Evolutionary conservation across 208 protist genomes (phyloP).

Genomic region (Vickermania ingenoplastis): DNA sequence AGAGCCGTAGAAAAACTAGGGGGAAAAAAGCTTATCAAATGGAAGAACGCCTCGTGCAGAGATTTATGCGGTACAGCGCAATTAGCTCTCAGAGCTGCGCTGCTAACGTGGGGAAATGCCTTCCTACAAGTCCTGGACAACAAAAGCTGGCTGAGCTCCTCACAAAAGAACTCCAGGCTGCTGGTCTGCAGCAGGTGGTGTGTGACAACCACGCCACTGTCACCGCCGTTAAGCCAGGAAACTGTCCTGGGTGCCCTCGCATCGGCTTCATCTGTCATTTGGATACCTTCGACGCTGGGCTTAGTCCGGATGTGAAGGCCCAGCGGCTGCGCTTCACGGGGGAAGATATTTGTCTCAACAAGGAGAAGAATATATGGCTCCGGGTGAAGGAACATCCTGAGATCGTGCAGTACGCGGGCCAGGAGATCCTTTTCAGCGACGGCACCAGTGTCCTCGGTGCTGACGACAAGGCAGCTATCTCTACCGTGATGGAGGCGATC

Average conservation of each 20-base stretch:
- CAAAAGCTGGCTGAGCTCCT: conserved; percentile 75
- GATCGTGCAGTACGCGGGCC: conserved; percentile 49
- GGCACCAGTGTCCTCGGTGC: conserved; percentile 82
- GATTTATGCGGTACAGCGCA: conserved; percentile 74
- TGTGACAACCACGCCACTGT: conserved; percentile 68
- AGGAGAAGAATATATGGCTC: conserved; percentile 57
- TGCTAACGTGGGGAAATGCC: conserved; percentile 35
- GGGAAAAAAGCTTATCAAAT: conserved; percentile 18
- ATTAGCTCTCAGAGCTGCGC: conserved; percentile 65
- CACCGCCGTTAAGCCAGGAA: conserved; percentile 67
- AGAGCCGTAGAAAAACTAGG: conserved; percentile 2
- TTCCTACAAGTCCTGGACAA: conserved; percentile 71
- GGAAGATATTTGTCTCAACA: conserved; percentile 71
- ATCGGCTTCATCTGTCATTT: conserved; percentile 83
- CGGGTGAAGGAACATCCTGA: conserved; percentile 56
- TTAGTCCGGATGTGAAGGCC: conserved; percentile 59
- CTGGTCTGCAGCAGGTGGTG: conserved; percentile 31
- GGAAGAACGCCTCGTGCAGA: conserved; percentile 43
- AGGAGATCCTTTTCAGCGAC: conserved; percentile 82
- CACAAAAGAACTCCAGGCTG: conserved; percentile 42
- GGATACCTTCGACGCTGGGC: conserved; percentile 71
- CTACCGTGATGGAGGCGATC: conserved; percentile 76
- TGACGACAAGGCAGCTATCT: conserved; percentile 79
- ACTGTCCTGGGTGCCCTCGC: conserved; percentile 32
- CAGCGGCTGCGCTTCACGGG: conserved; percentile 60